phyloP scores from a whole-genome alignment of 192 early-diverging fungal genomes.

The Coemansia furcata region DNA sequence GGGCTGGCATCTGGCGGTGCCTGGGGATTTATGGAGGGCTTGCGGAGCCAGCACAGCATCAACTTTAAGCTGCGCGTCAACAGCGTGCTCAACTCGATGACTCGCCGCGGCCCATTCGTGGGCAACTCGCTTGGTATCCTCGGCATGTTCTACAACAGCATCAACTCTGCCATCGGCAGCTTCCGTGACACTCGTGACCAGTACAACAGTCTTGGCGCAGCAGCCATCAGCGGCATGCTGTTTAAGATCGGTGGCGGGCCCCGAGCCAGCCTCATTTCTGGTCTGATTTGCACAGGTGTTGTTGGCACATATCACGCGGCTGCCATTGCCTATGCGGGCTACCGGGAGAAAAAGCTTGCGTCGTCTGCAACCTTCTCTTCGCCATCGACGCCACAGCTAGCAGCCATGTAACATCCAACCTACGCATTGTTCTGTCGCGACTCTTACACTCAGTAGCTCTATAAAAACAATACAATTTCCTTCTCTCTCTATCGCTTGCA shows the following conservation, averaged over 20 bases:
- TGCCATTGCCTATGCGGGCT: constrained; percentile 24
- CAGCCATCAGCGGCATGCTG: constrained; percentile 70
- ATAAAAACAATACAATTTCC: neutral
- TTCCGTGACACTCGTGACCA: constrained; percentile 64
- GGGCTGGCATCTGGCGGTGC: constrained; percentile 71
- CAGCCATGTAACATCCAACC: constrained; percentile 10
- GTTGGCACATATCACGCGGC: constrained; percentile 57
- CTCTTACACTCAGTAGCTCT: neutral
- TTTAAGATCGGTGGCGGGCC: constrained; percentile 73
- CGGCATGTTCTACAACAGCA: constrained; percentile 80
- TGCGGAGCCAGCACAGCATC: constrained; percentile 59
- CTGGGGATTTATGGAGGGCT: constrained; percentile 74
- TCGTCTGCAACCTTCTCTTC: constrained; percentile 12
- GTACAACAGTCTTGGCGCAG: constrained; percentile 67
- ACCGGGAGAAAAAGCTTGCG: constrained; percentile 25
- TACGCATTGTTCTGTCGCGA: neutral
- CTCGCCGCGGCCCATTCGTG: constrained; percentile 79
- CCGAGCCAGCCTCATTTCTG: constrained; percentile 54
- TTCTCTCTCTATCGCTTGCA: neutral
- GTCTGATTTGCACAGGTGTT: constrained; percentile 56
- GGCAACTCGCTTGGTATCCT: constrained; percentile 79
- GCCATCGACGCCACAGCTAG: constrained; percentile 21
- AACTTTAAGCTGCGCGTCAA: constrained; percentile 76
- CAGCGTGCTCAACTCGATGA: constrained; percentile 77
- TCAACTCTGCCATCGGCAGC: constrained; percentile 64